phyloP scores from a whole-genome alignment of 2,329 filamentous ascomycete genomes.

The Xylaria sp. region DNA sequence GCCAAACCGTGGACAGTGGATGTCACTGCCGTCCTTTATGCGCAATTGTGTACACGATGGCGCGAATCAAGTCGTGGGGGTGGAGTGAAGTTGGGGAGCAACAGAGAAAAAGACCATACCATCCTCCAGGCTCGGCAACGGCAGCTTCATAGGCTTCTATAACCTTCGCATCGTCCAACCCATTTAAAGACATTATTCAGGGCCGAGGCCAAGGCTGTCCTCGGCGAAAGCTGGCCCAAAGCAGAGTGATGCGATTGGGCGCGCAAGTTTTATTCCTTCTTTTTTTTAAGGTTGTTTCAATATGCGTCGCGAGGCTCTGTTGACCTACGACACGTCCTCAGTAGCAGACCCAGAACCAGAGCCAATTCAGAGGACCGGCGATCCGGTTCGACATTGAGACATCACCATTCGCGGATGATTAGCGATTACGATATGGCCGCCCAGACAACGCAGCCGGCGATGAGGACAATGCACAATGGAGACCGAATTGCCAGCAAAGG shows the following conservation, averaged over 20 bases:
- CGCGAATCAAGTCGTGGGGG: background rate
- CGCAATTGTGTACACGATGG: conserved; percentile 16
- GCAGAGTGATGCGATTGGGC: background rate
- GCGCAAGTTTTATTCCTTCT: background rate
- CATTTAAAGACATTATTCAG: conserved; percentile 85
- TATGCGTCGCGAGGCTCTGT: conserved; percentile 8
- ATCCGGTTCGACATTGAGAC: conserved; percentile 35
- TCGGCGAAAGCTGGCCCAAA: conserved; percentile 20
- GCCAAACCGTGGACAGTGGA: background rate
- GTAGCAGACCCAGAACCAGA: conserved; percentile 27
- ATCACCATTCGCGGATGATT: conserved; percentile 24
- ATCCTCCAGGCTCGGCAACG: conserved; percentile 84
- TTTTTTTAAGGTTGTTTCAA: conserved; percentile 8
- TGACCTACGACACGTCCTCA: conserved; percentile 14
- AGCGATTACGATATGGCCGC: conserved; percentile 7
- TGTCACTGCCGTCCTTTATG: conserved; percentile 16
- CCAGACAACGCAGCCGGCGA: conserved; percentile 2
- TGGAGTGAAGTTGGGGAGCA: conserved; percentile 6
- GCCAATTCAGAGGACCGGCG: conserved; percentile 33
- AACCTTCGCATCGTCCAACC: conserved; percentile 79
- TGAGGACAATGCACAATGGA: conserved; percentile 11
- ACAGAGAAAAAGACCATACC: conserved; percentile 61
- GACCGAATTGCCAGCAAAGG: conserved; percentile 7
- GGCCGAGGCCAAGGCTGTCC: conserved; percentile 12
- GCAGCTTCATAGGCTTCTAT: conserved; percentile 83